Conservation (phyloP, 1,139 yeast genomes). For the Cylindricascospora bacillispora region DNA sequence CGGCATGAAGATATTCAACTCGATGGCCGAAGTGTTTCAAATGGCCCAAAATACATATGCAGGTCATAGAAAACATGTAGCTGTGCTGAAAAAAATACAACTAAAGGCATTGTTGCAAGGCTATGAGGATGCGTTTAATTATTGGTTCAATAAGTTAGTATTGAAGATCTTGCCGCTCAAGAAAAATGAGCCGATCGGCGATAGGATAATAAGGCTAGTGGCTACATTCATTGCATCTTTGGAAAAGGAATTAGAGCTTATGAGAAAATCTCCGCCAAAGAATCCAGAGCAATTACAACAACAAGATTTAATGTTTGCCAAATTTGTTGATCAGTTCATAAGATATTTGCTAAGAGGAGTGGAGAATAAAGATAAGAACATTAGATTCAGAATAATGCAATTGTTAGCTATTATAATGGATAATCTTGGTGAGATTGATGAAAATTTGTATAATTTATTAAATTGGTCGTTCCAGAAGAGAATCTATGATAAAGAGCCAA, state of each 20-base stretch:
- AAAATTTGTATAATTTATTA: constrained; percentile 53
- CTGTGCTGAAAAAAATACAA: constrained; percentile 49
- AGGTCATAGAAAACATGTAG: constrained; percentile 64
- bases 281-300: constrained; percentile 15
- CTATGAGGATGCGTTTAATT: constrained; percentile 45
- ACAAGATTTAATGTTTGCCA: constrained; percentile 31
- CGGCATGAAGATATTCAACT: constrained; percentile 28
- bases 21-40: constrained; percentile 63
- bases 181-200: constrained; percentile 62
- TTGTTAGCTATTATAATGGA: constrained; percentile 62
- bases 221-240: constrained; percentile 44
- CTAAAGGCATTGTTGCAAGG: constrained; percentile 40
- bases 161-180: constrained; percentile 56
- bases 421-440: constrained; percentile 65
- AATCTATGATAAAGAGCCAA: constrained; percentile 65
- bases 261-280: constrained; percentile 28
- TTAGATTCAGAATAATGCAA: constrained; percentile 72
- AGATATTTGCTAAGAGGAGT: constrained; percentile 62
- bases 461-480: constrained; percentile 51
- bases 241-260: constrained; percentile 20
- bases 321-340: constrained; percentile 50
- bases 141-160: constrained; percentile 45
- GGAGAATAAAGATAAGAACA: constrained; percentile 63
- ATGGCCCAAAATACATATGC: constrained; percentile 65
- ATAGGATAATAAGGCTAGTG: constrained; percentile 62